Base-by-base conservation (phyloP, 495 filamentous ascomycete genomes). In the Extremus antarcticus region DNA sequence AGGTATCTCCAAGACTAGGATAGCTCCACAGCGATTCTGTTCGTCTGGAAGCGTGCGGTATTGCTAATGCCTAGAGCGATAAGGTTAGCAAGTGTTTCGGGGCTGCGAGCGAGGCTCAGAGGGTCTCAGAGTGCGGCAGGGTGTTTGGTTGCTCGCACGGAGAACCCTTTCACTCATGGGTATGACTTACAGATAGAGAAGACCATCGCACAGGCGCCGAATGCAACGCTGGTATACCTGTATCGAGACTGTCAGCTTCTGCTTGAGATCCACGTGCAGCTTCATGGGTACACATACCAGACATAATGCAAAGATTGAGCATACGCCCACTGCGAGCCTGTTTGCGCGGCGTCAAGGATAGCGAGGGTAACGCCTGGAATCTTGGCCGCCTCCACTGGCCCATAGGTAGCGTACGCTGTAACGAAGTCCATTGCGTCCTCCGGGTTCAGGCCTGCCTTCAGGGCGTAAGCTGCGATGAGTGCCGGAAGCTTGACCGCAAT, bases 401-500 rank as follows among this genome's bases (percentile, higher is more conserved):
- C 61, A 2, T 39, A 55, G 1, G 57, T 55, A 29, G 66, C 43
- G 49, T 62, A 68, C 1, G 60, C 60, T 11, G 22, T 55, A 4
- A 68, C 65, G 40, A 68, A 68, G 10, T 25, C 21, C 38, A 58
- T 47, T 1, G 57, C 56, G 10, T 54, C 52, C 11, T 59, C 16
- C 4, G 58, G 43, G 4, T 61, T 59, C 15, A 68, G 57, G 10
- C 65, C 65, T 16, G 64, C 63, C 16, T 21, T 21, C 24, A 65
- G 29, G 10, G 65, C 65, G 25, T 63, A 63, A 15, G 53, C 39
- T 13, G 40, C 63, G 19, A 65, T 55, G 20, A 63, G 54, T 0
- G 40, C 40, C 0, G 65, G 65, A 0, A 68, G 55, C 13, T 56
- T 61, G 17, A 43, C 25, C 25, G 40, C 58, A 55, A 87, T 81